These are phyloP conservation scores for Emergomyces orientalis DNA, from an alignment of 2,329 filamentous ascomycete species.

Conservation along the genomic window DNA sequence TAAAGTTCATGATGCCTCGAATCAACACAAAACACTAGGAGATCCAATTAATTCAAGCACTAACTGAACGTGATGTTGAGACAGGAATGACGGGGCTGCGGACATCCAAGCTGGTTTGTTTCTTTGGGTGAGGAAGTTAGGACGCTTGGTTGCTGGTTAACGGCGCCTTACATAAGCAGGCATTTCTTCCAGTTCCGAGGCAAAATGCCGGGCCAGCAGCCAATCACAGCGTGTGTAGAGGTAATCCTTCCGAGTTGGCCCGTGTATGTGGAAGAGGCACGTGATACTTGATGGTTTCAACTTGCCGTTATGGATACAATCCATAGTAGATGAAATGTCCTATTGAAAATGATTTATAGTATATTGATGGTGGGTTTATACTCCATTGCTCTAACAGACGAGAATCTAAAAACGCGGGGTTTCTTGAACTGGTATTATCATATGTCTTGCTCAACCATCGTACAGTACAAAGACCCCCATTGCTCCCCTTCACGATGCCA, in stretches of 20 bases:
- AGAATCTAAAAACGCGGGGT: not conserved
- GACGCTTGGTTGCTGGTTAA: not conserved
- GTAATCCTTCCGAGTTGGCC: constrained; percentile 31
- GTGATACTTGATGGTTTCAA: too few relatives aligned
- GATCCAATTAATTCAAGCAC: constrained; percentile 18
- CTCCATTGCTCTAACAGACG: not conserved
- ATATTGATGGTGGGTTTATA: not conserved
- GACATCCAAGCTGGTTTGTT: not conserved
- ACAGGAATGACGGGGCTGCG: constrained; percentile 14
- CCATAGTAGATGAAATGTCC: too few relatives aligned
- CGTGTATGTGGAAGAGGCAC: constrained; percentile 8
- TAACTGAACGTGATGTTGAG: constrained; percentile 16
- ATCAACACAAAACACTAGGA: constrained; percentile 17
- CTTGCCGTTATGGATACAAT: too few relatives aligned
- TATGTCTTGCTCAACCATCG: not conserved
- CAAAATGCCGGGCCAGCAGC: constrained; percentile 22
- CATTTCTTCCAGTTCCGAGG: constrained; percentile 26
- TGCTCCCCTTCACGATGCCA: constrained; percentile 7
- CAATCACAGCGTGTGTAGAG: constrained; percentile 27
- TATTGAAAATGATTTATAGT: too few relatives aligned
- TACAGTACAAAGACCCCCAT: not conserved
- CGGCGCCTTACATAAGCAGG: constrained; percentile 29
- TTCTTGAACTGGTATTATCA: not conserved
- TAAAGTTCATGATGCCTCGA: constrained; percentile 41
- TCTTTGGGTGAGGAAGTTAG: constrained; percentile 13